These are phyloP conservation scores for Ustilago hordei DNA, from an alignment of 1,284 basidiomycete species.

Conservation along the genomic window DNA sequence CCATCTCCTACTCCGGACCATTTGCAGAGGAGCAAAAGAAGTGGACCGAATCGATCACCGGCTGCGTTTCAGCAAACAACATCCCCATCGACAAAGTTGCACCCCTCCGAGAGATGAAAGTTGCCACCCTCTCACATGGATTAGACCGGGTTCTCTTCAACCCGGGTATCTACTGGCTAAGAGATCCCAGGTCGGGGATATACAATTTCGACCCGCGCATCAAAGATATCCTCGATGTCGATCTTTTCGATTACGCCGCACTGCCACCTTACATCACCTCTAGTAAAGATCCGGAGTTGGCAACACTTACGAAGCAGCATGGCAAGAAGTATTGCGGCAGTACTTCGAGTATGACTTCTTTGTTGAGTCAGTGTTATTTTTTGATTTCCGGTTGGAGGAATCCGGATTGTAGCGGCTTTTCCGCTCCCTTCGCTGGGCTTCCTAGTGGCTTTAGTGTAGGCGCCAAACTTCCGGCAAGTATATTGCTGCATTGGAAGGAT, in stretches of 20 bases:
- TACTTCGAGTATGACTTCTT: slow-evolving; percentile 88
- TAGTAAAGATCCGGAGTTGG: slow-evolving; percentile 81
- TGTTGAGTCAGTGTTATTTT: slow-evolving; percentile 89
- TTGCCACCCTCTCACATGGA: slow-evolving; percentile 81
- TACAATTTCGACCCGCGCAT: slow-evolving; percentile 86
- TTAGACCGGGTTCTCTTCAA: slow-evolving; percentile 75
- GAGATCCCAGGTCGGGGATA: slow-evolving; percentile 84
- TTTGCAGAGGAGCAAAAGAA: slow-evolving; percentile 27
- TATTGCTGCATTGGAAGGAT: slow-evolving; percentile 74
- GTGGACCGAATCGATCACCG: slow-evolving; percentile 39
- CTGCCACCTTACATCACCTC: slow-evolving; percentile 83
- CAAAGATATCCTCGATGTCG: slow-evolving; percentile 80
- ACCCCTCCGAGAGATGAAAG: slow-evolving; percentile 68
- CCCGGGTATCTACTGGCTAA: slow-evolving; percentile 90
- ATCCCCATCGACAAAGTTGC: slow-evolving; percentile 45
- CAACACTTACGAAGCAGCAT: slow-evolving; percentile 76
- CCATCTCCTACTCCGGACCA: slow-evolving; percentile 24
- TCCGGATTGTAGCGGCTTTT: slow-evolving; percentile 66
- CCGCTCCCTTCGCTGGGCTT: slow-evolving; percentile 75
- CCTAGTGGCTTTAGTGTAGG: slow-evolving; percentile 80
- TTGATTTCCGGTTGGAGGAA: slow-evolving; percentile 67
- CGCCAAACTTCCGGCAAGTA: slow-evolving; percentile 81
- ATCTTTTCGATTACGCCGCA: slow-evolving; percentile 90
- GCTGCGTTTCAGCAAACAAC: slow-evolving; percentile 22
- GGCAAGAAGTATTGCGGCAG: slow-evolving; percentile 82